Conservation (phyloP, 176 grass and related monocot species). For the Sorghum bicolor region DNA sequence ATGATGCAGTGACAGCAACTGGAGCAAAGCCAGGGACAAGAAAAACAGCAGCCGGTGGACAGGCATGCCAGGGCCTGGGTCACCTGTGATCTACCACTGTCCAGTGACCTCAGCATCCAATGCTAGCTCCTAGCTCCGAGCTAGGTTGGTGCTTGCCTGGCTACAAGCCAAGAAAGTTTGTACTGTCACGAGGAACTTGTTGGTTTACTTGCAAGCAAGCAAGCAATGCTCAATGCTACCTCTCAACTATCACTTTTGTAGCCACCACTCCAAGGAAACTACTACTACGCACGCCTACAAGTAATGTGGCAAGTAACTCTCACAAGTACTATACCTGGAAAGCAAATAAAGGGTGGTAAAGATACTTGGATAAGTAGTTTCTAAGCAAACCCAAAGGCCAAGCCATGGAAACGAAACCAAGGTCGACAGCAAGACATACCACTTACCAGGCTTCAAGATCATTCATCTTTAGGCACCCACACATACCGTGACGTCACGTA, state of each 20-base stretch:
- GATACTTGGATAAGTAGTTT: not conserved
- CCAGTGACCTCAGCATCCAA: constrained; percentile 35
- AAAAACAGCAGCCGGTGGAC: too few species aligned
- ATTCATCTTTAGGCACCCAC: not conserved
- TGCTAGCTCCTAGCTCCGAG: not conserved
- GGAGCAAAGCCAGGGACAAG: too few species aligned
- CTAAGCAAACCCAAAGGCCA: not conserved
- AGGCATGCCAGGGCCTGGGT: too few species aligned
- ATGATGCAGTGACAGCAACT: too few species aligned
- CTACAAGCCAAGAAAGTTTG: not conserved
- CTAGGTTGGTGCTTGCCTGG: not conserved
- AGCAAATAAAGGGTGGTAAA: not conserved
- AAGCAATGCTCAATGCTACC: not conserved
- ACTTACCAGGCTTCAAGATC: not conserved
- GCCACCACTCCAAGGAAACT: not conserved
- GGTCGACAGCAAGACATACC: not conserved
- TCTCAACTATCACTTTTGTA: not conserved
- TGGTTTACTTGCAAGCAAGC: constrained; percentile 36
- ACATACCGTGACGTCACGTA: not conserved
- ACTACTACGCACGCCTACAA: too few species aligned
- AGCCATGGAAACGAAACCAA: not conserved
- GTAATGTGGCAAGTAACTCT: constrained; percentile 7
- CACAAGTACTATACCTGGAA: not conserved
- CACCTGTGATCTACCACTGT: constrained; percentile 11
- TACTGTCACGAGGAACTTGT: not conserved